These are phyloP conservation scores for Eremochloa ophiuroides DNA, from an alignment of 176 grass and related monocot species.

Conservation along the genomic window DNA sequence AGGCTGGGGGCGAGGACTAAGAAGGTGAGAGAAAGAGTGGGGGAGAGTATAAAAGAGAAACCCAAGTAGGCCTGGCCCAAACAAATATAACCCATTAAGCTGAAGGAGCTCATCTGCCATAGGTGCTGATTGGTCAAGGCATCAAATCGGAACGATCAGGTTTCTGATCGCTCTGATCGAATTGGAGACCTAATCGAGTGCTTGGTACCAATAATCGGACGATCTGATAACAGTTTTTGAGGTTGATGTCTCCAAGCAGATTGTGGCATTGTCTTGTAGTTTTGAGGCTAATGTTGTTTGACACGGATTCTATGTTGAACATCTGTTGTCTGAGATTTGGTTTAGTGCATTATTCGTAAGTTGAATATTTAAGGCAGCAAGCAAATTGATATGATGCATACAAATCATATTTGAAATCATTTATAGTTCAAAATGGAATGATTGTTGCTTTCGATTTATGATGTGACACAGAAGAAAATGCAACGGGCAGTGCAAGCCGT, in stretches of 20 bases:
- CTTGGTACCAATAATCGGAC: too few species aligned
- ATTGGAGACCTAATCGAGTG: too few species aligned
- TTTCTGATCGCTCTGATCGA: too few species aligned
- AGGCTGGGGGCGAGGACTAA: too few species aligned
- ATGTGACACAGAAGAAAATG: slow-evolving; percentile 60
- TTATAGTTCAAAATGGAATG: slow-evolving; percentile 15
- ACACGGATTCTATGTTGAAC: neutral
- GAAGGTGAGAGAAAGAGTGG: too few species aligned
- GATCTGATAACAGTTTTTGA: too few species aligned
- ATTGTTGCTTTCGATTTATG: slow-evolving; percentile 10
- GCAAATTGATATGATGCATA: neutral
- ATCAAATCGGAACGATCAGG: too few species aligned
- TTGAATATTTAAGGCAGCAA: neutral
- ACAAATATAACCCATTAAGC: too few species aligned
- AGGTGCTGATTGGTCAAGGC: too few species aligned
- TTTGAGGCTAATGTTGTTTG: neutral
- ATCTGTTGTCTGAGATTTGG: neutral
- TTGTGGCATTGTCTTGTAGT: neutral
- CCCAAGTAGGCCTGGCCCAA: too few species aligned
- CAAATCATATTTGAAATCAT: neutral
- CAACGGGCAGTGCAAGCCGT: slow-evolving; percentile 67
- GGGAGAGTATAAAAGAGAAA: too few species aligned
- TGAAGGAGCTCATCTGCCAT: too few species aligned
- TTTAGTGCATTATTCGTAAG: neutral
- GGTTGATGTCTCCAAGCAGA: neutral